Evolutionary conservation across 2,329 filamentous ascomycete genomes (phyloP).

Genomic region (Xylaria sp.): DNA sequence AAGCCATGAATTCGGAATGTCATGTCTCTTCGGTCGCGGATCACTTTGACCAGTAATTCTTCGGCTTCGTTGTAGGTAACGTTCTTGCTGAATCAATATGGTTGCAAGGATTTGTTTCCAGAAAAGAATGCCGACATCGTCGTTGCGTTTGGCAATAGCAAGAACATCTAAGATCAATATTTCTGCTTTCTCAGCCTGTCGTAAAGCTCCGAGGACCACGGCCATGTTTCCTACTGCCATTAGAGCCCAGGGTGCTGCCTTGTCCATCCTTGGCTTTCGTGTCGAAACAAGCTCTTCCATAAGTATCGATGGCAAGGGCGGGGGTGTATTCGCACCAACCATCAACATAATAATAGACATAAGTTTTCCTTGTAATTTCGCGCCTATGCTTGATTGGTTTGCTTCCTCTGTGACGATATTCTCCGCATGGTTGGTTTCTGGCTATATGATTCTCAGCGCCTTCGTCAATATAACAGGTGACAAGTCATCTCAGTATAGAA

Average conservation of each 20-base stretch:
- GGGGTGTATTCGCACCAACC: not conserved
- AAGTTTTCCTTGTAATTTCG: not conserved
- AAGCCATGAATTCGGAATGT: slow-evolving; percentile 23
- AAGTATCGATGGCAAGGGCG: slow-evolving; percentile 1
- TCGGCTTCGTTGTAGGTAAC: slow-evolving; percentile 17
- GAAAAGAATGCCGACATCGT: slow-evolving; percentile 24
- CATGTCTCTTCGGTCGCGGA: slow-evolving; percentile 24
- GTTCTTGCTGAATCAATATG: slow-evolving; percentile 26
- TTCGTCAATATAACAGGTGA: slow-evolving; percentile 4
- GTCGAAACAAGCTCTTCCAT: slow-evolving; percentile 33
- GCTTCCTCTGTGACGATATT: too few relatives aligned
- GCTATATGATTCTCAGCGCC: too few relatives aligned
- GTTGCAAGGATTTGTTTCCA: slow-evolving; percentile 31
- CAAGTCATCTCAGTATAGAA: slow-evolving; percentile 20
- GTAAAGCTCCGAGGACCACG: slow-evolving; percentile 29
- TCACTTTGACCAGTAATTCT: slow-evolving; percentile 10
- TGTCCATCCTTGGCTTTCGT: slow-evolving; percentile 25
- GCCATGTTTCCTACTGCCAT: slow-evolving; percentile 32
- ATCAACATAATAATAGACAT: slow-evolving; percentile 2
- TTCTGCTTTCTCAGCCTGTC: slow-evolving; percentile 12
- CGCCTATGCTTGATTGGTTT: not conserved
- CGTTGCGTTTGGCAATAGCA: slow-evolving; percentile 21
- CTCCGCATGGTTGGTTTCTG: too few relatives aligned
- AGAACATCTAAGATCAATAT: slow-evolving; percentile 13
- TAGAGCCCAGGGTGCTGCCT: slow-evolving; percentile 34